These are phyloP conservation scores for Fusarium keratoplasticum DNA, from an alignment of 2,329 filamentous ascomycete species.

Conservation along the genomic window DNA sequence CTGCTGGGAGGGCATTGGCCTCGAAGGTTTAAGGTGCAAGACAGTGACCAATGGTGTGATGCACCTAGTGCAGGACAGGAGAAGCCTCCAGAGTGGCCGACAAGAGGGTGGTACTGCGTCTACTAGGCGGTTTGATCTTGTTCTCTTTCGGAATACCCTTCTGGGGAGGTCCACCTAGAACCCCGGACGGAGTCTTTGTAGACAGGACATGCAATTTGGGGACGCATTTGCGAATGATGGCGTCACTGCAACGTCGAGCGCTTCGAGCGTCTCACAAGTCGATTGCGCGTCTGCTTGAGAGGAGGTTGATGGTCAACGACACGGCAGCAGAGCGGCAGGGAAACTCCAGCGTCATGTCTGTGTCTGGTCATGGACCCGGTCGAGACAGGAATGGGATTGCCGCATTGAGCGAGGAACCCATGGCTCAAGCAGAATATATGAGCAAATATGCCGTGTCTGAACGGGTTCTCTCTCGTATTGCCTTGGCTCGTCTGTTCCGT, in stretches of 20 bases:
- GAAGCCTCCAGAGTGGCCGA: constrained; percentile 22
- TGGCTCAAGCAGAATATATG: constrained; percentile 1
- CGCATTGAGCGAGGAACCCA: constrained; percentile 9
- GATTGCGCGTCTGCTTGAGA: constrained; percentile 25
- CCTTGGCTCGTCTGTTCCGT: background rate
- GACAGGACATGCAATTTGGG: constrained; percentile 34
- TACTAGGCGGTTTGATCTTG: constrained; percentile 34
- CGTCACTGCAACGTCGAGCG: constrained; percentile 38
- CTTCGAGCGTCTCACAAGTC: constrained; percentile 37
- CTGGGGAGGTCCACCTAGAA: constrained; percentile 22
- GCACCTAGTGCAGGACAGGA: constrained; percentile 18
- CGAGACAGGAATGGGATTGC: constrained; percentile 14
- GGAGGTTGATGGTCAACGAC: constrained; percentile 8
- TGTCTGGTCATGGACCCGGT: constrained; percentile 5
- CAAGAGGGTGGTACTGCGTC: constrained; percentile 37
- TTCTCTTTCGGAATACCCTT: constrained; percentile 31
- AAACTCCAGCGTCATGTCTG: constrained; percentile 24
- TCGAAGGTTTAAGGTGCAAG: constrained; percentile 32
- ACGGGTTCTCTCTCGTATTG: background rate
- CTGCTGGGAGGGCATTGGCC: constrained; percentile 35
- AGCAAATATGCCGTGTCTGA: constrained; percentile 17
- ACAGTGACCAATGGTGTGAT: constrained; percentile 35
- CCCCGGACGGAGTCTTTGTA: constrained; percentile 24
- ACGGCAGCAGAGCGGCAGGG: constrained; percentile 9
- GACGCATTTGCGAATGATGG: constrained; percentile 36